Evolutionary conservation across 1,284 basidiomycete species (phyloP).

Genomic region (Moniliella sp.): DNA sequence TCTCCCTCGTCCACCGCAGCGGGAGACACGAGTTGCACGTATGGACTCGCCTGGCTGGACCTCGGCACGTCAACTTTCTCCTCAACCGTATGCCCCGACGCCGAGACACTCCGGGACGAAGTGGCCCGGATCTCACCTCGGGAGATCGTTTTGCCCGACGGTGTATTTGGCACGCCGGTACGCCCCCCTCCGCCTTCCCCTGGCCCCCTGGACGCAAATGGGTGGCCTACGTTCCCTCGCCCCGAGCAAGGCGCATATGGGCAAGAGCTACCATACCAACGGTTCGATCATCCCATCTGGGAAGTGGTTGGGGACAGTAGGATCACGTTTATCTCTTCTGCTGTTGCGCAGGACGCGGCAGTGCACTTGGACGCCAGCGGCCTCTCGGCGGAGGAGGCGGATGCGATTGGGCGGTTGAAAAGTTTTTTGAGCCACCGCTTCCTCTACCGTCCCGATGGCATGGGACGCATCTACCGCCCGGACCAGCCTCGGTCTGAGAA

Average conservation of each 20-base stretch:
- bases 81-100: constrained; percentile 12
- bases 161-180: constrained; percentile 2
- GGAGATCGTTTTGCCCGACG: constrained; percentile 16
- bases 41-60: constrained; percentile 28
- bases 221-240: too few relatives aligned
- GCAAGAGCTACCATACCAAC: too few relatives aligned
- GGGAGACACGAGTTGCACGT: constrained; percentile 1
- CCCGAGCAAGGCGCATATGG: neutral
- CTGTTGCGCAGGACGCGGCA: neutral
- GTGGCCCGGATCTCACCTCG: constrained; percentile 17
- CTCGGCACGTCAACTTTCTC: constrained; percentile 28
- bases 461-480: too few relatives aligned
- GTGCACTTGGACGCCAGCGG: neutral
- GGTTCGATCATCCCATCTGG: constrained; percentile 3
- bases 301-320: constrained; percentile 3
- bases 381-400: neutral
- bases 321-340: constrained; percentile 1
- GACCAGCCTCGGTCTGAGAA: too few relatives aligned
- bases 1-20: neutral
- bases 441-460: too few relatives aligned
- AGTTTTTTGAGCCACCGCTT: neutral
- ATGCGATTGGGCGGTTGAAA: neutral
- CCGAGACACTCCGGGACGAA: constrained; percentile 16
- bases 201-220: too few relatives aligned
- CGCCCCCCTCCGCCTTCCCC: too few relatives aligned